These are phyloP conservation scores for Gossypium thurberi DNA, from an alignment of 345 rosid species.

Conservation along the genomic window DNA sequence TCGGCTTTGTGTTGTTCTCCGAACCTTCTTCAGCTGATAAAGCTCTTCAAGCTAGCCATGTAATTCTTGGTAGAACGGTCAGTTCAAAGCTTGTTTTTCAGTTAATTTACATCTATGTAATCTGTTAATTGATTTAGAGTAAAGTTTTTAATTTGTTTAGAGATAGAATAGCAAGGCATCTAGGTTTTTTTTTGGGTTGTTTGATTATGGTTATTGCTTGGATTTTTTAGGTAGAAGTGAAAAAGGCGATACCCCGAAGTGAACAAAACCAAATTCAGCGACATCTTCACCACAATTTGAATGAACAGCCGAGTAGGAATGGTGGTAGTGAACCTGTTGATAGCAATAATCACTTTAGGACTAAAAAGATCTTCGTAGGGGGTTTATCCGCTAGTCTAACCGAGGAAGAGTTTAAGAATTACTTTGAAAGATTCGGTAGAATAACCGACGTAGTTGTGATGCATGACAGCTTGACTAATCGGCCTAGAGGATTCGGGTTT, in stretches of 20 bases:
- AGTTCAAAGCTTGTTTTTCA: constrained; percentile 24
- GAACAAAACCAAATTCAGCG: constrained; percentile 33
- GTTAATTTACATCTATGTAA: not conserved
- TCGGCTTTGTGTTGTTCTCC: constrained; percentile 60
- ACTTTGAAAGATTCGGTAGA: constrained; percentile 69
- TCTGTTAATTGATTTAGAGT: not conserved
- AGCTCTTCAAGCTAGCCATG: constrained; percentile 54
- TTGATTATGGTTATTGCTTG: not conserved
- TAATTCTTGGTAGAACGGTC: constrained; percentile 66
- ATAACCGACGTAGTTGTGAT: constrained; percentile 77
- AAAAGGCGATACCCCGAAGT: constrained; percentile 40
- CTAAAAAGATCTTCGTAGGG: constrained; percentile 78
- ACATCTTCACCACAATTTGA: constrained; percentile 15
- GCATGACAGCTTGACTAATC: constrained; percentile 59
- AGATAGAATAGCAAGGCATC: not conserved
- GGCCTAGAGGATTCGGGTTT: constrained; percentile 87
- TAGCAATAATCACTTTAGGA: constrained; percentile 22
- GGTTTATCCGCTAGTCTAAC: constrained; percentile 62
- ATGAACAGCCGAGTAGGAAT: constrained; percentile 18
- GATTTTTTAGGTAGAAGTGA: constrained; percentile 47
- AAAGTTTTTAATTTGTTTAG: constrained; percentile 2
- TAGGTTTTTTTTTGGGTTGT: not conserved
- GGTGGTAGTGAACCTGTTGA: constrained; percentile 18
- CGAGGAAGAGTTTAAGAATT: constrained; percentile 59
- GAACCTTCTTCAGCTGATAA: constrained; percentile 39